Conservation (phyloP, 2,329 filamentous ascomycete species). For the Calonectria multiphialidica region DNA sequence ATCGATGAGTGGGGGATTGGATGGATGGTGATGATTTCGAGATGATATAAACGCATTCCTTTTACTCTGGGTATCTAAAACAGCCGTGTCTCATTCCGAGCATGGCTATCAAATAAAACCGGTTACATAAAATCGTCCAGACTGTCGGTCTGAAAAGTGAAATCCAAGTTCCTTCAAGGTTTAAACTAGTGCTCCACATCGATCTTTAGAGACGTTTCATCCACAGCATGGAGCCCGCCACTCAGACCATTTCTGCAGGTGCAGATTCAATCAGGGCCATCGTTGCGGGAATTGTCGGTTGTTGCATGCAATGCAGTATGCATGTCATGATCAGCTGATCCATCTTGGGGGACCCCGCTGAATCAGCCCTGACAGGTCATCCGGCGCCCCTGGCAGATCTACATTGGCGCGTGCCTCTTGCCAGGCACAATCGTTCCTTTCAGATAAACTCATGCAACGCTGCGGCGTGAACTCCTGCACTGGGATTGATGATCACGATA, state of each 20-base stretch:
- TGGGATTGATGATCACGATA: neutral
- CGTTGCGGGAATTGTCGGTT: constrained; percentile 1
- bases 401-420: neutral
- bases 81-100: neutral
- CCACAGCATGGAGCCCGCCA: neutral
- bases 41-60: constrained; percentile 4
- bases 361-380: neutral
- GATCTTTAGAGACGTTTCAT: neutral
- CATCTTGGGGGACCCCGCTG: neutral
- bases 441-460: neutral
- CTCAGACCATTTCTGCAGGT: constrained; percentile 3
- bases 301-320: constrained; percentile 3
- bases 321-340: constrained; percentile 5
- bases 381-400: neutral
- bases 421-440: constrained; percentile 1
- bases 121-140: neutral
- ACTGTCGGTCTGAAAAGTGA: neutral
- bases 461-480: neutral
- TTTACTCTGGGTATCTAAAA: neutral
- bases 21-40: constrained; percentile 2
- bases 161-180: neutral
- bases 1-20: neutral
- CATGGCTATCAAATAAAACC: neutral
- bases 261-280: neutral
- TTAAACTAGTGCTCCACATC: neutral